Evolutionary conservation across 2,329 filamentous ascomycete genomes (phyloP).

Genomic region (Ceratocystis eucalypticola): DNA sequence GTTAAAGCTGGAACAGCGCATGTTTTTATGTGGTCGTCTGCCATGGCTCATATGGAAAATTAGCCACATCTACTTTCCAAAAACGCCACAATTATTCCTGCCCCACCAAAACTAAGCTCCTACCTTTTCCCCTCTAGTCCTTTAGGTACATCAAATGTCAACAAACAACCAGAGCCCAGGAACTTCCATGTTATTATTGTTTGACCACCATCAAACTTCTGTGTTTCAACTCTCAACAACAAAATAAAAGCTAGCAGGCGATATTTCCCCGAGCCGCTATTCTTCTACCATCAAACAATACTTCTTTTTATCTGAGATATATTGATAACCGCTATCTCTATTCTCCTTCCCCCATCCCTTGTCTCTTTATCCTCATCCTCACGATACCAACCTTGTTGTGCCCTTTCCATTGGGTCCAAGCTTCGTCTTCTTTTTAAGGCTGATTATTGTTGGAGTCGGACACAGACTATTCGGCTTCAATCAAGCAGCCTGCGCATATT

Average conservation of each 20-base stretch:
- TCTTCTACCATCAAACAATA: not conserved
- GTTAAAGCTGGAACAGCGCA: not conserved
- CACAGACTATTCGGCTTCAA: not conserved
- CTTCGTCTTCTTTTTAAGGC: not conserved
- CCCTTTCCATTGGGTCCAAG: not conserved
- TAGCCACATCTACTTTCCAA: constrained; percentile 5
- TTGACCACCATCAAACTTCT: not conserved
- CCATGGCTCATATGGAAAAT: not conserved
- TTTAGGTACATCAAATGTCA: constrained; percentile 8
- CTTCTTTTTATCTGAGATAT: not conserved
- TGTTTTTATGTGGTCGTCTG: not conserved
- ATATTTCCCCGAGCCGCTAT: not conserved
- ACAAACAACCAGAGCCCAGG: constrained; percentile 11
- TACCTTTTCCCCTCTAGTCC: constrained; percentile 14
- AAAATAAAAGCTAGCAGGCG: not conserved
- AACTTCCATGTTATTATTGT: not conserved
- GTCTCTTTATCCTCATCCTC: not conserved
- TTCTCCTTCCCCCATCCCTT: not conserved
- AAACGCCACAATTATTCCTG: constrained; percentile 10
- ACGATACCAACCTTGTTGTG: not conserved
- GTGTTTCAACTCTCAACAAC: not conserved
- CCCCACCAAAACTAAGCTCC: constrained; percentile 14
- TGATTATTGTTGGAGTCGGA: not conserved
- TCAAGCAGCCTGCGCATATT: not conserved
- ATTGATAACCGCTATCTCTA: constrained; percentile 5